phyloP scores from a whole-genome alignment of 106 monocot genomes.

The Dioscorea zingiberensis region DNA sequence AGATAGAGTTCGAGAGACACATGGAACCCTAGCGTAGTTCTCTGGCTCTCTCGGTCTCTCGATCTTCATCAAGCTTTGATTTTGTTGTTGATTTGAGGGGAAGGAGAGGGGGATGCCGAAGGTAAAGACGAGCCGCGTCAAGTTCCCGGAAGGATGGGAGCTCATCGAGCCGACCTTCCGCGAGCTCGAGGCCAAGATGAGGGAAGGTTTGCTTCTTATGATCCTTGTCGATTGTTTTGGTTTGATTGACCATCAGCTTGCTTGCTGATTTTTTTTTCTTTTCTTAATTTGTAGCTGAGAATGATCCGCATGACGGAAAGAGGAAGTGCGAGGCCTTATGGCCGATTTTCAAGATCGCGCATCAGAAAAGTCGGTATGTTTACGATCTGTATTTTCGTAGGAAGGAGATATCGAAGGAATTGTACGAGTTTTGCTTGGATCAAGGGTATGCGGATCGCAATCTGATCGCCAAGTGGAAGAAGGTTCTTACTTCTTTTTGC shows the following conservation, averaged over 20 bases:
- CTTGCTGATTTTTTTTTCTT: too few species aligned
- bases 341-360: slow-evolving; percentile 76
- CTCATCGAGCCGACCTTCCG: slow-evolving; percentile 91
- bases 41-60: too few species aligned
- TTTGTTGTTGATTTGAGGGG: background rate
- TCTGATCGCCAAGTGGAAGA: slow-evolving; percentile 98
- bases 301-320: slow-evolving; percentile 93
- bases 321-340: slow-evolving; percentile 89
- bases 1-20: too few species aligned
- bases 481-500: slow-evolving; percentile 25
- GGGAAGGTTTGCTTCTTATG: slow-evolving; percentile 54
- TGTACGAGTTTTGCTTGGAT: slow-evolving; percentile 89
- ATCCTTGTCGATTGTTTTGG: background rate
- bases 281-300: slow-evolving; percentile 48
- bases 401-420: slow-evolving; percentile 85
- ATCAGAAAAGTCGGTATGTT: slow-evolving; percentile 86
- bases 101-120: slow-evolving; percentile 57
- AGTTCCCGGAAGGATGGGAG: slow-evolving; percentile 94
- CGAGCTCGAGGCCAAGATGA: slow-evolving; percentile 86
- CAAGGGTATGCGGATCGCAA: slow-evolving; percentile 88
- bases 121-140: slow-evolving; percentile 80
- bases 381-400: slow-evolving; percentile 81
- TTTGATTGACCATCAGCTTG: background rate
- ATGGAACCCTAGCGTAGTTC: too few species aligned
- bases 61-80: too few species aligned